phyloP scores from a whole-genome alignment of 2,329 filamentous ascomycete species.

The Fusarium graminum region DNA sequence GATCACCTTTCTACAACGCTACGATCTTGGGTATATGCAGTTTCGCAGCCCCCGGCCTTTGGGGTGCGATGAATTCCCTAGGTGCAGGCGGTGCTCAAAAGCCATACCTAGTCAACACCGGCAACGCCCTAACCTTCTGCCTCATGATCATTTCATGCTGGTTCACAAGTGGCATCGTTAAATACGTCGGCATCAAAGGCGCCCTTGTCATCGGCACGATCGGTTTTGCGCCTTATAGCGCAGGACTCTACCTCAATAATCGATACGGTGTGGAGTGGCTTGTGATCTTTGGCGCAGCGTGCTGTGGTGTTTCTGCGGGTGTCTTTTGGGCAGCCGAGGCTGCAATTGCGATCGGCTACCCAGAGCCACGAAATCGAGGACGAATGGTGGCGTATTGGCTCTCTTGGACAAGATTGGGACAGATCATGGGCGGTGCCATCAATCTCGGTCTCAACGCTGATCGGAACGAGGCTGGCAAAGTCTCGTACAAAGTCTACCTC shows the following conservation, averaged over 20 bases:
- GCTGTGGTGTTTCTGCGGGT: conserved; percentile 57
- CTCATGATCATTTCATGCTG: conserved; percentile 64
- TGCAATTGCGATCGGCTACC: conserved; percentile 67
- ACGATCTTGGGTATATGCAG: conserved; percentile 50
- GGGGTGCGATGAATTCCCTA: conserved; percentile 49
- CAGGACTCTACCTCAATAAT: conserved; percentile 60
- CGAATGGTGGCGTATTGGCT: conserved; percentile 75
- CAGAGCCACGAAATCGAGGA: conserved; percentile 73
- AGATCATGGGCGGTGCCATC: conserved; percentile 71
- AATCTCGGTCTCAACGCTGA: conserved; percentile 73
- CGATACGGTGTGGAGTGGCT: conserved; percentile 60
- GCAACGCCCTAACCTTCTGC: conserved; percentile 64
- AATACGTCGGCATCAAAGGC: conserved; percentile 50
- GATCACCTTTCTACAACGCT: conserved; percentile 48
- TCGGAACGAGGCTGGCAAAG: conserved; percentile 67
- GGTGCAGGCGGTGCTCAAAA: conserved; percentile 64
- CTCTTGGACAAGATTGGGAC: conserved; percentile 66
- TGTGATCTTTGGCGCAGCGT: conserved; percentile 58
- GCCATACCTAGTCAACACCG: conserved; percentile 74
- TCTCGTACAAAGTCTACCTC: conserved; percentile 74
- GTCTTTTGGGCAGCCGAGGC: conserved; percentile 55
- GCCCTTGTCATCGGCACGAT: conserved; percentile 59
- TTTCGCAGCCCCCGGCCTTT: conserved; percentile 49
- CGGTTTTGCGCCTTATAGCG: conserved; percentile 60
- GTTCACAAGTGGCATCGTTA: conserved; percentile 55